A percentile compares a stretch with the other conserved stretches of the same genome.
phyloP scores from a whole-genome alignment of 176 grass and related monocot species.

The Pontederia paniculata region DNA sequence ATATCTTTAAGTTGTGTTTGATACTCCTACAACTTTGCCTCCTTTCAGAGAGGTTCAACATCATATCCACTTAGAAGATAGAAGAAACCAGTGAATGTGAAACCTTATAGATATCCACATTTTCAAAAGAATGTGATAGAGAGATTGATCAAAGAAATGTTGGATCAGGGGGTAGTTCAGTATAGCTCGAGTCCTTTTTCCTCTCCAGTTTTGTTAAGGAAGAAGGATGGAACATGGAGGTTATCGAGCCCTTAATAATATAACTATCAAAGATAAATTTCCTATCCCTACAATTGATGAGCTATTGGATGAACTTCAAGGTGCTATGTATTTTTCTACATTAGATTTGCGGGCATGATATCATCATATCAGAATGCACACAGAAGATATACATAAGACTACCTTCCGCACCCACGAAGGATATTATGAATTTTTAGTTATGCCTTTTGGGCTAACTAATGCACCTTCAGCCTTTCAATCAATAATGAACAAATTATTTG shows the following conservation, averaged over 20 bases:
- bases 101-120: too few species aligned
- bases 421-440: background rate
- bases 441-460: background rate
- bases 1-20: too few species aligned
- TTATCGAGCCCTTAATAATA: background rate
- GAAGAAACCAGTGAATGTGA: too few species aligned
- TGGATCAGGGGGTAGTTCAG: too few species aligned
- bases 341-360: background rate
- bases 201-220: background rate
- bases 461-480: background rate
- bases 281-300: background rate
- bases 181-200: too few species aligned
- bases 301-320: background rate
- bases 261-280: background rate
- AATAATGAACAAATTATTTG: background rate
- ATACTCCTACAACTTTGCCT: too few species aligned
- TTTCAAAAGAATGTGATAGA: too few species aligned
- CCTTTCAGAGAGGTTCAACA: too few species aligned
- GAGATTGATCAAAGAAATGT: too few species aligned
- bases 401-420: background rate
- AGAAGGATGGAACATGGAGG: background rate
- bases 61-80: too few species aligned
- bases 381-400: background rate
- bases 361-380: background rate
- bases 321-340: background rate